phyloP scores from a whole-genome alignment of 805 yeast species.

The Clavispora fructus region DNA sequence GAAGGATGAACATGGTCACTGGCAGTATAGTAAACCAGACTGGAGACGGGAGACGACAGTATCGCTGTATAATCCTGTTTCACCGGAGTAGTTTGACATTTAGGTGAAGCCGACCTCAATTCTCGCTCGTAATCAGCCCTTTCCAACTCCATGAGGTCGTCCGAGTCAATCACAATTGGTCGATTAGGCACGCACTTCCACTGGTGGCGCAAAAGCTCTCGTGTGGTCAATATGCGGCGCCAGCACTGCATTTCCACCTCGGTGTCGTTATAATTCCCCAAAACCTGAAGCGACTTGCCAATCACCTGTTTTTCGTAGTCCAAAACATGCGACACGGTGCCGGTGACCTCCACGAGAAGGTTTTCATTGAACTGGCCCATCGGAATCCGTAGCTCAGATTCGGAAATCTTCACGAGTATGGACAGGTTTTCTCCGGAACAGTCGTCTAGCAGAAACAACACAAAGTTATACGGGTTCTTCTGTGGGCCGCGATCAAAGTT shows the following conservation, averaged over 20 bases:
- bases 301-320: conserved; percentile 5
- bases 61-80: no score
- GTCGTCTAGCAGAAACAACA: conserved; percentile 29
- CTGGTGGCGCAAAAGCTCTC: conserved; percentile 16
- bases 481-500: conserved; percentile 1
- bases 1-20: not conserved
- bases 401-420: conserved; percentile 18
- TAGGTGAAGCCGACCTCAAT: not conserved
- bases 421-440: conserved; percentile 26
- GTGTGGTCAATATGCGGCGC: conserved; percentile 19
- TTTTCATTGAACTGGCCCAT: conserved; percentile 17
- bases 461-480: conserved; percentile 6
- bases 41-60: not conserved
- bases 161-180: not conserved
- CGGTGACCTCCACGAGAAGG: conserved; percentile 19
- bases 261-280: conserved; percentile 16
- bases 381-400: conserved; percentile 10
- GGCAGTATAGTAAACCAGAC: not conserved
- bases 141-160: not conserved
- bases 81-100: not conserved
- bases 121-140: not conserved
- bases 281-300: conserved; percentile 6
- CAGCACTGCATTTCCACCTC: conserved; percentile 25
- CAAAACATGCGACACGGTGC: conserved; percentile 12
- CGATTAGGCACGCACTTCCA: conserved; percentile 20